Percentiles rank a stretch among this genome's conserved stretches.
These are phyloP conservation scores for Gamsiella multidivaricata DNA, from an alignment of 192 early-diverging fungal species.

Conservation along the genomic window DNA sequence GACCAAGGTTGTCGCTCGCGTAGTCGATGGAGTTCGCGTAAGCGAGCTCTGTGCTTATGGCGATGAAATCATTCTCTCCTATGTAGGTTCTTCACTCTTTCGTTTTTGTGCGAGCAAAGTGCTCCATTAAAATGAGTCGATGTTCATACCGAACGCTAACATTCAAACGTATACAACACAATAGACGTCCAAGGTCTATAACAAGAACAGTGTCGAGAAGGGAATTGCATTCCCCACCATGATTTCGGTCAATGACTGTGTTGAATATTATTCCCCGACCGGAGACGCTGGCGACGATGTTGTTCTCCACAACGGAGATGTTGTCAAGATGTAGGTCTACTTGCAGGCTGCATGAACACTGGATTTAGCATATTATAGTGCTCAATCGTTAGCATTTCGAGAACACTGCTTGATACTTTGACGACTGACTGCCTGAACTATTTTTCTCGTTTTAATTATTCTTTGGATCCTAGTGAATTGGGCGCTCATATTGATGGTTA, in stretches of 20 bases:
- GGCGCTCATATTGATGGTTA: constrained; percentile 95
- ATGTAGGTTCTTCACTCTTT: constrained; percentile 64
- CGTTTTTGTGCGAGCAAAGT: no score
- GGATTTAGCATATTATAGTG: no score
- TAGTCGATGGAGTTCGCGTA: constrained; percentile 69
- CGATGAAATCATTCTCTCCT: constrained; percentile 70
- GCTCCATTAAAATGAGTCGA: no score
- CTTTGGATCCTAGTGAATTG: constrained; percentile 69
- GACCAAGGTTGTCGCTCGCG: constrained; percentile 61
- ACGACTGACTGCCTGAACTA: not conserved
- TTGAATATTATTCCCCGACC: constrained; percentile 82
- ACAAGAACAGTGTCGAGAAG: constrained; percentile 68
- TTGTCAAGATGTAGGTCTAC: constrained; percentile 87
- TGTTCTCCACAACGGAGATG: constrained; percentile 76
- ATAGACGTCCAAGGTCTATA: constrained; percentile 69
- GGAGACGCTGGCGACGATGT: constrained; percentile 65
- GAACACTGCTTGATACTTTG: no score
- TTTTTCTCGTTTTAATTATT: not conserved
- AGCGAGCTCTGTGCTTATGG: constrained; percentile 74
- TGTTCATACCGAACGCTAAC: not conserved
- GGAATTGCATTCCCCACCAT: constrained; percentile 89
- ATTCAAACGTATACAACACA: not conserved
- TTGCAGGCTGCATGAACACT: no score
- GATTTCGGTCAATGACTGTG: constrained; percentile 80
- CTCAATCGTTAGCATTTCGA: no score